Evolutionary conservation across 768 basidiomycete genomes (phyloP).

Genomic region (Piloderma croceum): DNA sequence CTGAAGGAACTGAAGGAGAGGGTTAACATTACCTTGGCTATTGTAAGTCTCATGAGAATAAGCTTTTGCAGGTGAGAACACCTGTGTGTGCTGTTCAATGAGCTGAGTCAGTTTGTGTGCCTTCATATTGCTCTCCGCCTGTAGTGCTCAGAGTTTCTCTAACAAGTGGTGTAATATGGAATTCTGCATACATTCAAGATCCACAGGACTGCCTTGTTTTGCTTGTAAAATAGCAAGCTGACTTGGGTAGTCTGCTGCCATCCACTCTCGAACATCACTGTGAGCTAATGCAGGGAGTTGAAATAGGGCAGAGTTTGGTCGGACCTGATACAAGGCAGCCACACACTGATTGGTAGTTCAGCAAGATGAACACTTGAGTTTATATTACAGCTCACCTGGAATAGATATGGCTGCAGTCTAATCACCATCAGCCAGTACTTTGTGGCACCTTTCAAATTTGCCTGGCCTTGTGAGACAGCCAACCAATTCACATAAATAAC

Average conservation of each 20-base stretch:
- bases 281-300: slow-evolving; percentile 21
- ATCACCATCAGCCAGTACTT: slow-evolving; percentile 25
- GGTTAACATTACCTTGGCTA: no score
- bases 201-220: slow-evolving; percentile 13
- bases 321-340: slow-evolving; percentile 18
- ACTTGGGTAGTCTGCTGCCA: slow-evolving; percentile 15
- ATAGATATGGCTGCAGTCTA: slow-evolving; percentile 14
- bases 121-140: neutral
- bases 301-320: slow-evolving; percentile 22
- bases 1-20: no score
- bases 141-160: slow-evolving; percentile 11
- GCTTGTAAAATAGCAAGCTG: slow-evolving; percentile 18
- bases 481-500: no score
- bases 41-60: slow-evolving; percentile 7
- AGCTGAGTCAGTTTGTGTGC: slow-evolving; percentile 2
- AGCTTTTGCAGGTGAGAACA: slow-evolving; percentile 13
- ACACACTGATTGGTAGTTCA: slow-evolving; percentile 14
- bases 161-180: slow-evolving; percentile 12
- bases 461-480: no score
- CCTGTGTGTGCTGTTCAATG: slow-evolving; percentile 10
- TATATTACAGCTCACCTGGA: slow-evolving; percentile 11
- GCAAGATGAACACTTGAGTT: no score
- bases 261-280: slow-evolving; percentile 23
- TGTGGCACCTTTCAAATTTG: slow-evolving; percentile 17
- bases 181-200: slow-evolving; percentile 19